Percentiles rank a stretch among this genome's conserved stretches.
These are phyloP conservation scores for Pseudocercospora cruenta DNA, from an alignment of 2,329 filamentous ascomycete species.

Conservation along the genomic window DNA sequence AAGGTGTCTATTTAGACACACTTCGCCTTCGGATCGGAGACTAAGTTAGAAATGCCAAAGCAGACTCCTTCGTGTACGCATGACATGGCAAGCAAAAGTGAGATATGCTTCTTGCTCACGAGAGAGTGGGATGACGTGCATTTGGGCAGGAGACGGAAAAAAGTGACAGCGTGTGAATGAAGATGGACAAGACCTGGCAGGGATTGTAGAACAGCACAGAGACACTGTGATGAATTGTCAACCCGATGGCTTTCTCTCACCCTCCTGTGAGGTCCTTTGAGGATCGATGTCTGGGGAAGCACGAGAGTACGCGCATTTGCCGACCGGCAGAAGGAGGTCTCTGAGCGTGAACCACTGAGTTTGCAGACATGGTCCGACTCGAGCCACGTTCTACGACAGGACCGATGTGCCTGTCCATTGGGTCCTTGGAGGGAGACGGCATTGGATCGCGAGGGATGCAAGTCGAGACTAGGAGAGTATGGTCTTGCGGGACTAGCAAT, in stretches of 20 bases:
- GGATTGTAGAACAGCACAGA: slow-evolving; percentile 6
- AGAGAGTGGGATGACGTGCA: slow-evolving; percentile 24
- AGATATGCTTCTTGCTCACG: slow-evolving; percentile 14
- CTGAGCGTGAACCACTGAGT: slow-evolving; percentile 13
- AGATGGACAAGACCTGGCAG: slow-evolving; percentile 10
- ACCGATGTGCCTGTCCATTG: slow-evolving; percentile 15
- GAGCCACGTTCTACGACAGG: slow-evolving; percentile 27
- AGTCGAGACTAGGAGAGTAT: slow-evolving; percentile 15
- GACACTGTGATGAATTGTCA: slow-evolving; percentile 1
- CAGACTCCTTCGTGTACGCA: slow-evolving; percentile 1
- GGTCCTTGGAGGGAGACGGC: slow-evolving; percentile 8
- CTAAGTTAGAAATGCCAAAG: slow-evolving; percentile 2
- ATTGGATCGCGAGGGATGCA: slow-evolving; percentile 19
- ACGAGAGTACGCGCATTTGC: slow-evolving; percentile 10
- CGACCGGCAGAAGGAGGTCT: slow-evolving; percentile 7
- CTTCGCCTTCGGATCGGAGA: not conserved
- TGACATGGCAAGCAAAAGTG: slow-evolving; percentile 21
- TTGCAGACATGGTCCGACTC: slow-evolving; percentile 21
- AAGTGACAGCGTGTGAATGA: not conserved
- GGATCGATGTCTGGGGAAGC: not conserved
- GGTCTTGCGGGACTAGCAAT: slow-evolving; percentile 13
- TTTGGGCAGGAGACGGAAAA: slow-evolving; percentile 10
- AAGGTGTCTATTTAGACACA: not conserved
- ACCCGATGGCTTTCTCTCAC: not conserved
- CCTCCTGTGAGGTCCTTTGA: not conserved